Evolutionary conservation across 2,329 filamentous ascomycete species (phyloP).

Genomic region (Claviceps citrina): DNA sequence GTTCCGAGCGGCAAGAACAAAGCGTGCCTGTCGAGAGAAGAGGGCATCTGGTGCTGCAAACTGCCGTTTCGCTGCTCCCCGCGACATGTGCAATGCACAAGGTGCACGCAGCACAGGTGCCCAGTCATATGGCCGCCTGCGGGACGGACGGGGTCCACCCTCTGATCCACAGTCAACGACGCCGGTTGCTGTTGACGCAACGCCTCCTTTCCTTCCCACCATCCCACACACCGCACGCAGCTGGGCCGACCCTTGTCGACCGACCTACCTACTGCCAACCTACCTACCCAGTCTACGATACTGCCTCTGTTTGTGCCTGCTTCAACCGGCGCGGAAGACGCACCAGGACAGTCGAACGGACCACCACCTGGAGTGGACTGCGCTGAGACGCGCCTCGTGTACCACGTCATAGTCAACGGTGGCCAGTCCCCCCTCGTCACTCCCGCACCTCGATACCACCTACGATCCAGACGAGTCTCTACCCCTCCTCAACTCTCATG

Average conservation of each 20-base stretch:
- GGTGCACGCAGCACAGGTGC: too few species aligned
- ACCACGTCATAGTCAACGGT: constrained; percentile 4
- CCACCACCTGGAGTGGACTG: not conserved
- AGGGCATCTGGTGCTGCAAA: too few species aligned
- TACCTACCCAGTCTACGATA: not conserved
- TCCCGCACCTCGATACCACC: constrained; percentile 8
- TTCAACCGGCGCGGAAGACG: not conserved
- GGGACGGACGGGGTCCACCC: too few species aligned
- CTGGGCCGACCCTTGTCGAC: not conserved
- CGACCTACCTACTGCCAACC: not conserved
- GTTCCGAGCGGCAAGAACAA: too few species aligned
- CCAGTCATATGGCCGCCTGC: too few species aligned
- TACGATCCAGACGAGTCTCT: not conserved
- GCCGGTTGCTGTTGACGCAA: too few species aligned
- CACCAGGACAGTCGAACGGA: constrained; percentile 1
- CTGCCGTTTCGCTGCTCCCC: too few species aligned
- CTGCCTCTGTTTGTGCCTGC: constrained; percentile 4
- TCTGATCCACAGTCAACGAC: not conserved
- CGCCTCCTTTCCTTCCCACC: too few species aligned
- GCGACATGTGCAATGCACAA: too few species aligned
- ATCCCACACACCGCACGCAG: too few species aligned
- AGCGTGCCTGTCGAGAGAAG: too few species aligned
- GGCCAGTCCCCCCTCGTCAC: not conserved
- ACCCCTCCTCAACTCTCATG: constrained; percentile 14
- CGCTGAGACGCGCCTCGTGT: constrained; percentile 1